Evolutionary conservation across 345 rosid species (phyloP), one percentile per base, ranked within the genome.

Genomic region (Pugionium dolabratum): DNA sequence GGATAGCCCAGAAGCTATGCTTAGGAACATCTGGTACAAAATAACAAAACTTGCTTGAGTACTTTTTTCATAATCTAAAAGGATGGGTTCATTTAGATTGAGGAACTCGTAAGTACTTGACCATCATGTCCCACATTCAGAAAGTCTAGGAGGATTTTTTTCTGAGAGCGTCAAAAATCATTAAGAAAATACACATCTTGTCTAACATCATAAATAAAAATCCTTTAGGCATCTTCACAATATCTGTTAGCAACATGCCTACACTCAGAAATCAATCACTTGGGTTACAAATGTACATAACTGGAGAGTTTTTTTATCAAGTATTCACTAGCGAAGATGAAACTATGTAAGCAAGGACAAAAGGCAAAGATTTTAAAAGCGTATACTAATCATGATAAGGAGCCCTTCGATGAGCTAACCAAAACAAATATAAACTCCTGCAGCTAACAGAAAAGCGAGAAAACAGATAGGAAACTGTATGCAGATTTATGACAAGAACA

Each of bases 21-120:
- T 81, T 67, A 68, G 75, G 74, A 83, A 69, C 68, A 78, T 85
- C 98, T 93, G 87, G 81, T 54, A 59, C 76, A 62, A 73, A 62
- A 76, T 26, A 75, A 75, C 58, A 75, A 54, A 62, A 54, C 58
- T 62, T 54, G 71, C 55, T 47, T 30, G 65, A 45, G 37, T 61
- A 61, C 4, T 52, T 47, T 49, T 55, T 29, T 7, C 42, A 73
- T 39, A 53, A 53, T 36, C 67, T 35, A 26, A 34, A 37, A 37
- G 44, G 53, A 46, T n/a, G 32, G 62, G 62, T 46, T 50, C 58
- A 34, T 39, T 43, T 46, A 53, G 68, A 59, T 31, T 44, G 51
- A 57, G 45, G 46, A 63, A 30, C 42, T 42, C 33, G 42, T 4
- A 64, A 50, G 28, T 49, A 42, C 52, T 57, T 40, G 59, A 39